Conservation (phyloP, 257 asterid species). For the Fraxinus americana region DNA sequence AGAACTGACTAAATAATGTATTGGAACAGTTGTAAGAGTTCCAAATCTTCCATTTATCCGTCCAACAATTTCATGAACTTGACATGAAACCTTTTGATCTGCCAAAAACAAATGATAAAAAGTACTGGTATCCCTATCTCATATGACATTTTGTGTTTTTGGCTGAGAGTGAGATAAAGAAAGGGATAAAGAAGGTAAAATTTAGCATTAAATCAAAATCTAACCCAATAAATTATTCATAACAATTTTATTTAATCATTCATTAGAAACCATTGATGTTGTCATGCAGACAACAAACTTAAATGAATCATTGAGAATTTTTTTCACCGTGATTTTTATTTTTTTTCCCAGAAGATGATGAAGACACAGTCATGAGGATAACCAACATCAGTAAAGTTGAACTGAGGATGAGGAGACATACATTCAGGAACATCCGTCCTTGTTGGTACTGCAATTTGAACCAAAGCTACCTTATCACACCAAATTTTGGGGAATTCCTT, state of each 20-base stretch:
- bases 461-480: slow-evolving; percentile 84
- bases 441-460: slow-evolving; percentile 96
- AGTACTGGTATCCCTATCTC: no score
- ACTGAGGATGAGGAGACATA: slow-evolving; percentile 47
- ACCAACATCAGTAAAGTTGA: slow-evolving; percentile 24
- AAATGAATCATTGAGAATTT: background rate
- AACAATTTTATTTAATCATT: no score
- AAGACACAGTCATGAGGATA: background rate
- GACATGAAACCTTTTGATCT: slow-evolving; percentile 89
- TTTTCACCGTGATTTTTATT: no score
- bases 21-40: slow-evolving; percentile 77
- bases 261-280: background rate
- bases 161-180: background rate
- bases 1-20: slow-evolving; percentile 83
- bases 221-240: background rate
- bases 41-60: slow-evolving; percentile 97
- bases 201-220: no score
- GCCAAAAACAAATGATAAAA: slow-evolving; percentile 23
- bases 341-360: no score
- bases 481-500: slow-evolving; percentile 90
- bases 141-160: background rate
- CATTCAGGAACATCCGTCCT: slow-evolving; percentile 98
- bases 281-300: background rate
- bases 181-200: background rate
- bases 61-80: slow-evolving; percentile 97